Conservation (phyloP, 1,139 yeast species). For the Spathaspora sp. region DNA sequence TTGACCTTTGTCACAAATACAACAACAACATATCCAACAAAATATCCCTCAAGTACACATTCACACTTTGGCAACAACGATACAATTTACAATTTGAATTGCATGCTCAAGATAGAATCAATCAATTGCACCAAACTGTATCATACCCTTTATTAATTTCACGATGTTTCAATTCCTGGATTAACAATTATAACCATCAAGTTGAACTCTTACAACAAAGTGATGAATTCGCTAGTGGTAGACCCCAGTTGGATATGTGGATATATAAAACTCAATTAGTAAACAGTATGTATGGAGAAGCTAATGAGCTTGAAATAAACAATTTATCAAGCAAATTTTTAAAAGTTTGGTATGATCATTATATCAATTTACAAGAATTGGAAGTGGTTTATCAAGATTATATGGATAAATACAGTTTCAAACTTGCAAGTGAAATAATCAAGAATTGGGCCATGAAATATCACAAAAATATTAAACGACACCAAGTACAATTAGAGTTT, state of each 20-base stretch:
- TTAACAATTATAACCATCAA: background rate
- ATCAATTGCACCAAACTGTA: background rate
- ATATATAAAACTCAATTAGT: constrained; percentile 7
- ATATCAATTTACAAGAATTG: constrained; percentile 22
- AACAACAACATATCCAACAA: constrained; percentile 1
- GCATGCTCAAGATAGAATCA: background rate
- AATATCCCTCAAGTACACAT: constrained; percentile 4
- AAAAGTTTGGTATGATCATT: constrained; percentile 37
- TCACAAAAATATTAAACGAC: constrained; percentile 31
- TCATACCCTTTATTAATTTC: background rate
- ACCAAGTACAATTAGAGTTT: constrained; percentile 37
- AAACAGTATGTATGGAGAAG: constrained; percentile 11
- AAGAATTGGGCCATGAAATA: constrained; percentile 41
- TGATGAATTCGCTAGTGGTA: background rate
- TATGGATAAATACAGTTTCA: constrained; percentile 28
- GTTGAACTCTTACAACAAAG: background rate
- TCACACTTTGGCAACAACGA: constrained; percentile 7
- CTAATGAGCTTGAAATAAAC: constrained; percentile 21
- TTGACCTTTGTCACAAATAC: background rate
- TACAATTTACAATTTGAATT: constrained; percentile 3
- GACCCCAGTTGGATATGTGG: constrained; percentile 9
- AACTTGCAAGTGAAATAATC: constrained; percentile 24
- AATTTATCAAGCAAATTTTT: constrained; percentile 26
- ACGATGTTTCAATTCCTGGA: constrained; percentile 4
- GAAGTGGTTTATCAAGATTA: constrained; percentile 30